phyloP scores from a whole-genome alignment of 1,284 basidiomycete species.

The Leucoagaricus sp. region DNA sequence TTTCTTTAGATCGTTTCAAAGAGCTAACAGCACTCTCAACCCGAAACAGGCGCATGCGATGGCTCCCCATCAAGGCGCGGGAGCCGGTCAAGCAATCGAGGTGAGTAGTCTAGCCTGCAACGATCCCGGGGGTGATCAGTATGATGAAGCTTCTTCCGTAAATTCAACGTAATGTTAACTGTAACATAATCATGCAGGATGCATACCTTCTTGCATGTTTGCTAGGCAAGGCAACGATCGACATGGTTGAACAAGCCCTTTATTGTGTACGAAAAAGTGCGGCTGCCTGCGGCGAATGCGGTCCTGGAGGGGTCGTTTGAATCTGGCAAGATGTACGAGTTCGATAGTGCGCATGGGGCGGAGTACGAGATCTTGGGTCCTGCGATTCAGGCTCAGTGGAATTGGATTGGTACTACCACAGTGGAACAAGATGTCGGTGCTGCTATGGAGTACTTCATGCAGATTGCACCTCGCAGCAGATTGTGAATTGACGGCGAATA shows the following conservation, averaged over 20 bases:
- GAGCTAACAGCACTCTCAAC: background rate
- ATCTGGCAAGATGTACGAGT: conserved; percentile 42
- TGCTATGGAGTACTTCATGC: conserved; percentile 3
- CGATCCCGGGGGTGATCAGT: conserved; percentile 23
- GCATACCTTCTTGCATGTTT: conserved; percentile 33
- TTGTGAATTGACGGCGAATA: background rate
- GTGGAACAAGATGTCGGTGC: conserved; percentile 26
- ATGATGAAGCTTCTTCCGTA: background rate
- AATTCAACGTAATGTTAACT: background rate
- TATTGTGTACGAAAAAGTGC: conserved; percentile 36
- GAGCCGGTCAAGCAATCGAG: conserved; percentile 43
- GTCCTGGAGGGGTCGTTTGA: conserved; percentile 35
- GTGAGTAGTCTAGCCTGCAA: conserved; percentile 20
- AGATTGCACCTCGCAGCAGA: conserved; percentile 7
- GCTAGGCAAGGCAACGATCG: conserved; percentile 18
- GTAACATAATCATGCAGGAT: conserved; percentile 26
- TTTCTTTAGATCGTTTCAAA: background rate
- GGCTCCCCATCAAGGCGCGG: conserved; percentile 41
- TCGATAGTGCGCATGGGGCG: conserved; percentile 33
- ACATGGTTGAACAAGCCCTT: conserved; percentile 27
- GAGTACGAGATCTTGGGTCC: conserved; percentile 34
- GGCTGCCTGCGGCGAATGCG: conserved; percentile 36
- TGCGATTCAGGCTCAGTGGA: conserved; percentile 37
- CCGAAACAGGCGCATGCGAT: conserved; percentile 37
- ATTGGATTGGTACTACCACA: conserved; percentile 32